Base-by-base conservation (phyloP, 2,329 filamentous ascomycete species). In the Xylariaceae sp. region DNA sequence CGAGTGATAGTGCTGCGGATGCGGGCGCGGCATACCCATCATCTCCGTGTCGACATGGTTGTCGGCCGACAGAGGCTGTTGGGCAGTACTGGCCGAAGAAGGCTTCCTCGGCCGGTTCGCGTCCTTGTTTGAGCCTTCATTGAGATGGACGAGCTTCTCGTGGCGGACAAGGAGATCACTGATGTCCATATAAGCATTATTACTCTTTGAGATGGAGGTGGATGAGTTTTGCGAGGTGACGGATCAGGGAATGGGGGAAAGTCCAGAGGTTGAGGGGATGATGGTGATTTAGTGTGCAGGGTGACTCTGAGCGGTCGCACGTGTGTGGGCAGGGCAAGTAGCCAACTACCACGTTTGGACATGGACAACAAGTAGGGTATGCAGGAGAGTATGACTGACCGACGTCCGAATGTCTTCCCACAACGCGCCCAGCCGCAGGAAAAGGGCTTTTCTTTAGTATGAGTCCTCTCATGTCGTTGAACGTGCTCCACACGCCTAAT, bases 391-490 rank as follows among this genome's bases (percentile, higher is more conserved):
- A 46, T 41, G 50, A 70, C 76, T 70, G 61, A 81, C 78, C 77
- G 70, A 65, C 78, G 67, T 56, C 77, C 76, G 64, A 81, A 82
- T 2, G 72, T 78, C 64, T 81, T 81, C 37, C 78, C 77, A 62
- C 78, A 82, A 32, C 73, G 69, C 56, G 72, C 71, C 74, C 76
- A 79, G 47, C 56, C 67, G 52, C 78, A 82, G 38, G 73, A 70
- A 56, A 81, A 82, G 8, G 78, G 78, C 60, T 81, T 81, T 63
- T 81, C 78, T 55, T 81, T 81, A 51, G 78, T 82, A 62, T 82
- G 78, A 26, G 77, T 81, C 48, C 78, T 71, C 61, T 81, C 77
- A 59, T 82, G 78, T 57, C 78, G 70, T 61, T 81, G 77, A 39
- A 82, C 76, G 62, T 82, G 78, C 61, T 82, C 78, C 51, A 81